These are phyloP conservation scores for Diaporthe sp. DNA, from an alignment of 2,329 filamentous ascomycete genomes.

Conservation along the genomic window DNA sequence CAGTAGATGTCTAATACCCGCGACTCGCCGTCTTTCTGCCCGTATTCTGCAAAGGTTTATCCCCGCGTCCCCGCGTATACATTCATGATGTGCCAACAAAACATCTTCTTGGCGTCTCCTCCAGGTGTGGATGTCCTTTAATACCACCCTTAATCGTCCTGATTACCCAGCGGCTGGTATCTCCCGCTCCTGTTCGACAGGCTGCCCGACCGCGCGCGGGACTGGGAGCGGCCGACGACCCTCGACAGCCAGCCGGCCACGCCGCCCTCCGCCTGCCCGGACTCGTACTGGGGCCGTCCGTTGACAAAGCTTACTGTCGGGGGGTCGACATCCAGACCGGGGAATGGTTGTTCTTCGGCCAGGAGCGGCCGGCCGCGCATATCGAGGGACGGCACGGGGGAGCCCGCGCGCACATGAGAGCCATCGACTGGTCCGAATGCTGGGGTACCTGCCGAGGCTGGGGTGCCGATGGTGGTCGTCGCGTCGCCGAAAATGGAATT, in stretches of 20 bases:
- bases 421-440: slow-evolving; percentile 78
- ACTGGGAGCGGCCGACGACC: slow-evolving; percentile 45
- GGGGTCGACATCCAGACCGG: slow-evolving; percentile 84
- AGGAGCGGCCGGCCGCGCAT: slow-evolving; percentile 66
- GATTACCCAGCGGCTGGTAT: slow-evolving; percentile 54
- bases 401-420: slow-evolving; percentile 81
- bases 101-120: neutral
- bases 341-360: slow-evolving; percentile 76
- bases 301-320: slow-evolving; percentile 68
- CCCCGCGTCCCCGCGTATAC: neutral
- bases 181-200: slow-evolving; percentile 47
- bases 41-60: slow-evolving; percentile 14
- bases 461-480: slow-evolving; percentile 82
- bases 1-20: slow-evolving; percentile 26
- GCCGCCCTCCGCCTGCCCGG: slow-evolving; percentile 44
- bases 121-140: neutral
- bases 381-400: slow-evolving; percentile 83
- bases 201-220: slow-evolving; percentile 47
- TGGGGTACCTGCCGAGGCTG: slow-evolving; percentile 81
- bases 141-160: slow-evolving; percentile 47
- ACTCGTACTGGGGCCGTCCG: slow-evolving; percentile 51
- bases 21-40: slow-evolving; percentile 9
- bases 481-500: slow-evolving; percentile 93
- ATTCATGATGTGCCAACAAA: neutral
- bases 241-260: slow-evolving; percentile 62